phyloP scores from a whole-genome alignment of 2,329 filamentous ascomycete species.

The Ophiosphaerella korrae region DNA sequence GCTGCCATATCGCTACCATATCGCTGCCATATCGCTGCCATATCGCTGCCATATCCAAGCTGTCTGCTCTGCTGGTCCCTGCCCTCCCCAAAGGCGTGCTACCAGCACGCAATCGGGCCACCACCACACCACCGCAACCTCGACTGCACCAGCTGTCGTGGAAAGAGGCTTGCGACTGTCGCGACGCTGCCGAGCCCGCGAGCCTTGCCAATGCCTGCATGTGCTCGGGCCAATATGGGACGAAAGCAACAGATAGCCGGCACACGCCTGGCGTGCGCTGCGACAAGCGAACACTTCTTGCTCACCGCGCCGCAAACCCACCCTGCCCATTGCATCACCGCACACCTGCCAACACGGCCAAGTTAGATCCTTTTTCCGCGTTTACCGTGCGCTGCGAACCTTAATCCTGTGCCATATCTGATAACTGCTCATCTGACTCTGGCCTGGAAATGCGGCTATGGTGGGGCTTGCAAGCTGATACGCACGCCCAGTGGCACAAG shows the following conservation, averaged over 20 bases:
- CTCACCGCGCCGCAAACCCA: slow-evolving; percentile 7
- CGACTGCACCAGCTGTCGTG: slow-evolving; percentile 3
- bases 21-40: too few relatives aligned
- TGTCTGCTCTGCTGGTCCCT: not conserved
- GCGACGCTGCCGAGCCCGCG: slow-evolving; percentile 27
- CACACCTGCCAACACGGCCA: not conserved
- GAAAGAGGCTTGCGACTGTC: slow-evolving; percentile 9
- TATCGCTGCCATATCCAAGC: too few relatives aligned
- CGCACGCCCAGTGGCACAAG: slow-evolving; percentile 20
- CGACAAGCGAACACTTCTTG: slow-evolving; percentile 7
- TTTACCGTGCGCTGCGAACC: slow-evolving; percentile 15
- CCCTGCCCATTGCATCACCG: too few relatives aligned
- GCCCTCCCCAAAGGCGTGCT: not conserved
- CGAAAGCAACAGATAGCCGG: slow-evolving; percentile 17
- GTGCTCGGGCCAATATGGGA: slow-evolving; percentile 33
- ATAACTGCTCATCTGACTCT: slow-evolving; percentile 16
- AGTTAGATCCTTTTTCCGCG: slow-evolving; percentile 25
- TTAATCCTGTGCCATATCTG: slow-evolving; percentile 5
- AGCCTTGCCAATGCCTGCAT: slow-evolving; percentile 28
- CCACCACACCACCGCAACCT: not conserved
- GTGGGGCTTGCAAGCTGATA: slow-evolving; percentile 23
- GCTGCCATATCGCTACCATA: too few relatives aligned
- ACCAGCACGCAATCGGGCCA: not conserved
- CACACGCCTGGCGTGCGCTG: slow-evolving; percentile 27
- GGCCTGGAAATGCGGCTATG: slow-evolving; percentile 25